Base-by-base conservation (phyloP, 1,139 yeast genomes). In the Williopsis jadinii region DNA sequence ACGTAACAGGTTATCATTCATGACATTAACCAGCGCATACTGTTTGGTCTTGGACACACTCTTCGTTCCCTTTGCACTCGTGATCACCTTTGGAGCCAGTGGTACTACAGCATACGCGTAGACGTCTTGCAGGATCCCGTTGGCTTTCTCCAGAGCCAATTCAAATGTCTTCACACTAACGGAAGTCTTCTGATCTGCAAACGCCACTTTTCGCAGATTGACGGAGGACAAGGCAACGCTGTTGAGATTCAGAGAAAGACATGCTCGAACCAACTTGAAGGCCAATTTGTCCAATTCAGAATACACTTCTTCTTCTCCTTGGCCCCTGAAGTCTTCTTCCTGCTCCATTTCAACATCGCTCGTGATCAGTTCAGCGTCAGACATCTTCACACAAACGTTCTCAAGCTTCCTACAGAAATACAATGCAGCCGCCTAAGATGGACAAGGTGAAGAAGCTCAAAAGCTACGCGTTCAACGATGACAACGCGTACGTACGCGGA, bases 201-300 rank as follows among this genome's bases (percentile, higher is more conserved):
- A 30, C 2, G 51, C 59, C 9, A 38, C 30, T 32, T 43, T 51
- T 44, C 51, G 55, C 28, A 57, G 33, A 26, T 54, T 45, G 2
- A 33, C 41, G 28, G 39, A 49, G 8, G 50, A 52, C n/a, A 58
- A 52, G 9, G 54, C 40, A 4, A 42, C 41, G 28, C 48, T 50
- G 8, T 49, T 40, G 28, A 44, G 41, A 37, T 53, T 52, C 8
- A 56, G 35, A 1, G 56, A 52, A 8, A 58, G 41, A 11, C 54
- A 49, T 5, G 54, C 46, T 24, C 61, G 43, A 0, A 52, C 54
- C 1, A 43, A 34, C 9, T 39, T 43, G 24, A 41, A 29, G 2
- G 45, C 38, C 31, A 34, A 27, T 28, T 38, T 34, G 26, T 32
- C 35, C 3, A 28, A 9, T 19, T 31, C 38, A 3, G 35, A 15